A percentile compares a stretch with the other conserved stretches of the same genome.
phyloP scores from a whole-genome alignment of 2,329 filamentous ascomycete species.

The Remersonia thermophila region DNA sequence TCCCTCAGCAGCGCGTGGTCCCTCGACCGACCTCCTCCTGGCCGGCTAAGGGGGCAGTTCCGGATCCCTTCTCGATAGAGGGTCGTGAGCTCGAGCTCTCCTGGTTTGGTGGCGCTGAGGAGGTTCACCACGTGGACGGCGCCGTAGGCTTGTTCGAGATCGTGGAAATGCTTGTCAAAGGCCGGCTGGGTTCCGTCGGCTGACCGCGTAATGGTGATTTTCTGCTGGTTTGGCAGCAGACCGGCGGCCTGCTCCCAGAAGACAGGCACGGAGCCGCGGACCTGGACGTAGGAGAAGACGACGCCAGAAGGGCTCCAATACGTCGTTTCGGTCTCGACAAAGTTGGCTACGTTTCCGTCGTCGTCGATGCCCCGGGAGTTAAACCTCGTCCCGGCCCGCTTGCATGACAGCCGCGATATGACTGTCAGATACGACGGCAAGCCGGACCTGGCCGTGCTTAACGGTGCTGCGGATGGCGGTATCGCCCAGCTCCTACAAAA shows the following conservation, averaged over 20 bases:
- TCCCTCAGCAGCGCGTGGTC: constrained; percentile 66
- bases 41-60: constrained; percentile 57
- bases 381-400: constrained; percentile 85
- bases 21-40: constrained; percentile 39
- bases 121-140: constrained; percentile 88
- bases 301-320: constrained; percentile 71
- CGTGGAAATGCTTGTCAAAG: constrained; percentile 88
- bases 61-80: constrained; percentile 68
- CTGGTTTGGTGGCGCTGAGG: constrained; percentile 77
- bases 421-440: constrained; percentile 76
- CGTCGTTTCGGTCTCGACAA: constrained; percentile 93
- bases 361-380: constrained; percentile 97
- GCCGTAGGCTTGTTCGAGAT: constrained; percentile 76
- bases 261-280: constrained; percentile 82
- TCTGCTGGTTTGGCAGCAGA: constrained; percentile 82
- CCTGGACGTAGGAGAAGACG: constrained; percentile 86
- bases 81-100: constrained; percentile 71
- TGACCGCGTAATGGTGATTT: constrained; percentile 82
- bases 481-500: constrained; percentile 83
- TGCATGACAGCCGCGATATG: constrained; percentile 83
- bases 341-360: constrained; percentile 94
- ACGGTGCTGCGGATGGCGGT: constrained; percentile 60
- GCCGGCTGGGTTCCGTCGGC: constrained; percentile 84
- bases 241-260: constrained; percentile 95
- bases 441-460: constrained; percentile 53